phyloP scores from a whole-genome alignment of 164 flowering plant species.

The Paratinospora sagittata region DNA sequence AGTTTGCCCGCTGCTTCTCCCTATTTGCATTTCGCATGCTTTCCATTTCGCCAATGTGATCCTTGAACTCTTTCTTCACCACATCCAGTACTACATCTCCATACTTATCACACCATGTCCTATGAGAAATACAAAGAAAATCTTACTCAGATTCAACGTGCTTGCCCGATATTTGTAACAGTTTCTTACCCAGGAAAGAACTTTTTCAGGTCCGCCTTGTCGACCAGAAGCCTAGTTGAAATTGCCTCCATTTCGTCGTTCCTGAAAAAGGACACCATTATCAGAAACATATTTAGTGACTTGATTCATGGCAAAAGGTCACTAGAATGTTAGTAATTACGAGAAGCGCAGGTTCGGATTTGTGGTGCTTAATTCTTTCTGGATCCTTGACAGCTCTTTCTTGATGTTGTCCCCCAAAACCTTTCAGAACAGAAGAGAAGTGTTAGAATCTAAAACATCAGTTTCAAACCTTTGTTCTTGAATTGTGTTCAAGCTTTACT shows the following conservation, averaged over 20 bases:
- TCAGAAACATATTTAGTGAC: neutral
- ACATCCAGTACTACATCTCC: too few relatives aligned
- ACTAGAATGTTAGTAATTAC: neutral
- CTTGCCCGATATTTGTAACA: conserved; percentile 75
- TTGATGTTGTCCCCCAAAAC: conserved; percentile 75
- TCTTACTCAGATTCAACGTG: neutral
- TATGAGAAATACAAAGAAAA: conserved; percentile 12
- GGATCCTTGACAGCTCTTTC: conserved; percentile 66
- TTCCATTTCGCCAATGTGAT: too few relatives aligned
- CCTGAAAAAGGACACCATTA: conserved; percentile 26
- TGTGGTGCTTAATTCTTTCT: conserved; percentile 44
- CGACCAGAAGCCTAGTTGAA: conserved; percentile 76
- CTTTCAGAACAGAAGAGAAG: conserved; percentile 30
- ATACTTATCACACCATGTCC: conserved; percentile 74
- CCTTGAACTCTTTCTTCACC: too few relatives aligned
- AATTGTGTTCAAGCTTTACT: too few relatives aligned
- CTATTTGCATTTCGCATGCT: too few relatives aligned
- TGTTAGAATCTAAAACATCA: neutral
- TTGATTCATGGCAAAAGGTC: neutral
- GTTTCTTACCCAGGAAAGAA: too few relatives aligned
- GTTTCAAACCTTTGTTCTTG: too few relatives aligned
- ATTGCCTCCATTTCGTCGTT: conserved; percentile 74
- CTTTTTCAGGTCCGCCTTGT: conserved; percentile 69
- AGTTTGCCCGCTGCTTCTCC: too few relatives aligned
- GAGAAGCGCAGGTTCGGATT: conserved; percentile 51